Percentiles rank a stretch among this genome's conserved stretches.
Evolutionary conservation across 192 early-diverging fungal genomes (phyloP).

Genomic region (Lunasporangiospora selenospora): DNA sequence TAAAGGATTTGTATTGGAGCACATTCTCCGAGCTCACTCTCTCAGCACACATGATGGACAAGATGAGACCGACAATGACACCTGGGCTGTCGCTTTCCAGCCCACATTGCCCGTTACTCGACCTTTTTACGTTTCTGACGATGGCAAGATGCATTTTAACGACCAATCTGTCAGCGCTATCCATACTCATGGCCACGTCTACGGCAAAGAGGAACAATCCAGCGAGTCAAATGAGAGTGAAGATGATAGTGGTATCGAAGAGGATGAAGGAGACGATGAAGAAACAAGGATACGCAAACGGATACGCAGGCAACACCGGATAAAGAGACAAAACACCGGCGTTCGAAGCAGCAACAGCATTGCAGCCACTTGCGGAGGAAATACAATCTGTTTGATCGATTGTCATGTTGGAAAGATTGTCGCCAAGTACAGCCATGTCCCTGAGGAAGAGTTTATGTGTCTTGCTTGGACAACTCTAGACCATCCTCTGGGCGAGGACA

Average conservation of each 20-base stretch:
- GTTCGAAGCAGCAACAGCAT: conserved; percentile 20
- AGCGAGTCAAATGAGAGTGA: background rate
- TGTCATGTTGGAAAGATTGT: conserved; percentile 42
- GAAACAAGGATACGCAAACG: background rate
- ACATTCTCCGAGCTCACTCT: conserved; percentile 43
- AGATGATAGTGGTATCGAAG: background rate
- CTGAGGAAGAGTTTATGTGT: conserved; percentile 55
- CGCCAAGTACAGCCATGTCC: conserved; percentile 57
- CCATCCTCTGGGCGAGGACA: background rate
- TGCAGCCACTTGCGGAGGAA: conserved; percentile 52
- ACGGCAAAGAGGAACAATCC: too few relatives aligned
- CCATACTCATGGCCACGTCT: too few relatives aligned
- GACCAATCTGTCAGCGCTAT: too few relatives aligned
- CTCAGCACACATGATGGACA: conserved; percentile 37
- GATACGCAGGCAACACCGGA: background rate
- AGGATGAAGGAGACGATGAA: background rate
- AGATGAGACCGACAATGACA: conserved; percentile 30
- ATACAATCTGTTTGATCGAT: conserved; percentile 54
- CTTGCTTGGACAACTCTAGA: conserved; percentile 56
- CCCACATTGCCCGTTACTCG: conserved; percentile 26
- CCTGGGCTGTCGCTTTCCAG: conserved; percentile 55
- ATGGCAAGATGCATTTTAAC: too few relatives aligned
- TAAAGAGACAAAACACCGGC: background rate
- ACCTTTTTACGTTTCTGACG: too few relatives aligned
- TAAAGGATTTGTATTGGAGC: conserved; percentile 9